Percentiles rank a stretch among this genome's conserved stretches.
Evolutionary conservation across 805 yeast genomes (phyloP).

Genomic region (Kockiozyma suomiensis): DNA sequence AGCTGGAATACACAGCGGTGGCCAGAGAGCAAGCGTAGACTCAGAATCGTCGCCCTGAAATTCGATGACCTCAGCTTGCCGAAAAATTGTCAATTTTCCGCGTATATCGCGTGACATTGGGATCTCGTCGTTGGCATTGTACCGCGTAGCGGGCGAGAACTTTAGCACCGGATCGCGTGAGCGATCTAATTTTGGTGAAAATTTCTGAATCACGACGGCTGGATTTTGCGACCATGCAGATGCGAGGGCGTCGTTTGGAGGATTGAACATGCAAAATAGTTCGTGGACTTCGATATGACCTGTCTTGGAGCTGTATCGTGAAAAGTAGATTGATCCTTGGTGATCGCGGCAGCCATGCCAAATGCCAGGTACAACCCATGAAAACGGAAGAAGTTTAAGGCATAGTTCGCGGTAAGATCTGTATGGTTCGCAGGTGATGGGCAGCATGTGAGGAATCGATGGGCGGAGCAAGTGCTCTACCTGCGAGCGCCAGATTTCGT

Average conservation of each 20-base stretch:
- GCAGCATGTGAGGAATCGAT: slow-evolving; percentile 5
- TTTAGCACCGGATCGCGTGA: slow-evolving; percentile 13
- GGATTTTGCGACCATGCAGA: slow-evolving; percentile 2
- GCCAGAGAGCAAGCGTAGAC: slow-evolving; percentile 34
- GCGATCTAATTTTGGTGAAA: slow-evolving; percentile 17
- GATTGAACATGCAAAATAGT: slow-evolving; percentile 15
- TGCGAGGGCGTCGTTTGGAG: background rate
- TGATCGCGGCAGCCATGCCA: slow-evolving; percentile 38
- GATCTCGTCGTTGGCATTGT: slow-evolving; percentile 23
- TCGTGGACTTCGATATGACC: slow-evolving; percentile 33
- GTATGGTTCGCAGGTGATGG: slow-evolving; percentile 29
- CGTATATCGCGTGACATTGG: slow-evolving; percentile 8
- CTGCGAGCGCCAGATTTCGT: slow-evolving; percentile 31
- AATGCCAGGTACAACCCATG: slow-evolving; percentile 37
- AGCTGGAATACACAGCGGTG: slow-evolving; percentile 34
- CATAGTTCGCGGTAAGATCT: slow-evolving; percentile 23
- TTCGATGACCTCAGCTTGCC: slow-evolving; percentile 30
- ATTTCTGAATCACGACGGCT: too few species aligned
- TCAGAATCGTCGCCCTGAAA: too few species aligned
- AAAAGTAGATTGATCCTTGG: slow-evolving; percentile 35
- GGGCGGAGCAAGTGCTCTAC: slow-evolving; percentile 17
- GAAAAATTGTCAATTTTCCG: slow-evolving; percentile 14
- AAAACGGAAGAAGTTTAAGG: slow-evolving; percentile 26
- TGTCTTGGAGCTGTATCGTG: slow-evolving; percentile 26
- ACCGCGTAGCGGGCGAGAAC: slow-evolving; percentile 8